phyloP scores from a whole-genome alignment of 768 basidiomycete genomes.

The Pulveroboletus sp. region DNA sequence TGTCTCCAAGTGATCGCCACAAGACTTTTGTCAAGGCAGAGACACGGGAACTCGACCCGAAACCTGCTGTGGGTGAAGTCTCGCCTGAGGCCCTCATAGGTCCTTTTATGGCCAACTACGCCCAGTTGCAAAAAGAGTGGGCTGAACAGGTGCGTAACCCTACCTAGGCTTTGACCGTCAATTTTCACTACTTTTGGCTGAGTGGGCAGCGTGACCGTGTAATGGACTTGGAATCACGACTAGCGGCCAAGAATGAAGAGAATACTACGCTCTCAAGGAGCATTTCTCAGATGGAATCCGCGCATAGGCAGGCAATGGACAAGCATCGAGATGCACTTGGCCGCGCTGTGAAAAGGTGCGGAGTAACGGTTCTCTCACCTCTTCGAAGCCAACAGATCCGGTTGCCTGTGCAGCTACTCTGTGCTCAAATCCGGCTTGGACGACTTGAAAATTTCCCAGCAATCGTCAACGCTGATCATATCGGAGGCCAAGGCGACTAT shows the following conservation, averaged over 20 bases:
- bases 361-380: neutral
- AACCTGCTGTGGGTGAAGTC: neutral
- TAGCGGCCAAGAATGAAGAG: constrained; percentile 16
- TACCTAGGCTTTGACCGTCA: neutral
- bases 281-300: constrained; percentile 11
- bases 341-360: constrained; percentile 20
- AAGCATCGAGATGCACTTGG: constrained; percentile 17
- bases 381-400: neutral
- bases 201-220: constrained; percentile 17
- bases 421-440: constrained; percentile 29
- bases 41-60: constrained; percentile 5
- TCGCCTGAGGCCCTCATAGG: constrained; percentile 2
- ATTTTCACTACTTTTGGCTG: neutral
- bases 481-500: constrained; percentile 23
- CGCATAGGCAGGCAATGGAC: constrained; percentile 10
- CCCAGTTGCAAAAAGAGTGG: constrained; percentile 8
- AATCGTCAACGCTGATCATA: constrained; percentile 19
- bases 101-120: neutral
- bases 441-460: constrained; percentile 21
- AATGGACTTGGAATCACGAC: constrained; percentile 15
- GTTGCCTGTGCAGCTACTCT: constrained; percentile 20
- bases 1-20: constrained; percentile 6
- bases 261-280: constrained; percentile 7
- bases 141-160: constrained; percentile 8
- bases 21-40: constrained; percentile 2